Evolutionary conservation across 108 stramenopile species (phyloP).

Genomic region (Nitzschia putrida): DNA sequence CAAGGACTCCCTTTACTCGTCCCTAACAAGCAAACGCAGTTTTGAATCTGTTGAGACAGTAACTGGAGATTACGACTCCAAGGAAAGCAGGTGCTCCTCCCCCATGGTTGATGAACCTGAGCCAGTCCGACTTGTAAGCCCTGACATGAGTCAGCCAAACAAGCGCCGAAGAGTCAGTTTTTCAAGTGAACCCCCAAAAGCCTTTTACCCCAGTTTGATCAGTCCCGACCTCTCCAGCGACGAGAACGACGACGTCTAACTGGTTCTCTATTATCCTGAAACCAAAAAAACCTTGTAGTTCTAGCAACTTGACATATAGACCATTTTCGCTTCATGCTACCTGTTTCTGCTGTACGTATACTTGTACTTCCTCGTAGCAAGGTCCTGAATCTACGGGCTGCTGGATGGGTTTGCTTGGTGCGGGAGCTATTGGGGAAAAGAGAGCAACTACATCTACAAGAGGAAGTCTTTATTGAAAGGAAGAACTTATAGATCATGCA

Average conservation of each 20-base stretch:
- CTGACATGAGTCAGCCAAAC: constrained; percentile 27
- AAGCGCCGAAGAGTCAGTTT: constrained; percentile 46
- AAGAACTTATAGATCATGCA: too few species aligned
- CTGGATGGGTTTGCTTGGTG: too few species aligned
- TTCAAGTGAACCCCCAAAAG: constrained; percentile 36
- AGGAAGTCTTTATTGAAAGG: too few species aligned
- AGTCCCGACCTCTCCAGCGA: constrained; percentile 46
- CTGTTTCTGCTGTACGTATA: too few species aligned
- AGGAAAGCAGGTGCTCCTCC: constrained; percentile 35
- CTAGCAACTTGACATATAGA: background rate
- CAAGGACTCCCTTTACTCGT: constrained; percentile 21
- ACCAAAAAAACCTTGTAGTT: constrained; percentile 21
- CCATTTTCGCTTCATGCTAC: background rate
- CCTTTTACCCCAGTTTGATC: constrained; percentile 49
- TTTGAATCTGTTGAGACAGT: constrained; percentile 46
- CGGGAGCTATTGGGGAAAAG: too few species aligned
- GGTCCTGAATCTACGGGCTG: too few species aligned
- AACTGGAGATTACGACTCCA: constrained; percentile 17
- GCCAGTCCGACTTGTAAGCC: constrained; percentile 45
- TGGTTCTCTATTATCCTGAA: constrained; percentile 7
- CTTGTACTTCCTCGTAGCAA: too few species aligned
- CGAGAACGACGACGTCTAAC: constrained; percentile 32
- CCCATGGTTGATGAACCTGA: constrained; percentile 36
- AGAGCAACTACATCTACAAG: too few species aligned
- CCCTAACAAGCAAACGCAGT: constrained; percentile 42